Evolutionary conservation across 257 asterid genomes (phyloP).

Genomic region (Solanum arcanum): DNA sequence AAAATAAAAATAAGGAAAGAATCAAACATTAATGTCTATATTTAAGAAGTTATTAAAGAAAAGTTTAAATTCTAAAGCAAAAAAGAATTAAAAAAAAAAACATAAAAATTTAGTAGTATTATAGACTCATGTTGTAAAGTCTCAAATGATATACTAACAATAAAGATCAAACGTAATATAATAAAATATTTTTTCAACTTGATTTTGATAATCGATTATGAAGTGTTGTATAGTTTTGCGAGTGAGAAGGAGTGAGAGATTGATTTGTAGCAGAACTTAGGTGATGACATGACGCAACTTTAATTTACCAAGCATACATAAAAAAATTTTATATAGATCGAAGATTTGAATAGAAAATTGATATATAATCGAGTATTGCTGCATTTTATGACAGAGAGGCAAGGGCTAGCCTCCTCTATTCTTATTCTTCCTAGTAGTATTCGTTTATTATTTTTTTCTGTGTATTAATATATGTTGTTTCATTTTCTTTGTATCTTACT

Average conservation of each 20-base stretch:
- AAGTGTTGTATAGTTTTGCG: neutral
- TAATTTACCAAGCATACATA: neutral
- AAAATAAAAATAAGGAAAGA: neutral
- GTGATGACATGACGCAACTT: neutral
- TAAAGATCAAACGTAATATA: neutral
- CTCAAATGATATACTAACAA: neutral
- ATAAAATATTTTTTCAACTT: neutral
- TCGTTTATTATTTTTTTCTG: neutral
- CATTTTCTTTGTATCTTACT: too few species aligned
- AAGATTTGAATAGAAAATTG: neutral
- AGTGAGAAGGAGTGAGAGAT: neutral
- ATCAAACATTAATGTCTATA: neutral
- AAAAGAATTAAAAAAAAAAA: neutral
- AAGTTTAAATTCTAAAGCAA: neutral
- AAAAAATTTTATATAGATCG: neutral
- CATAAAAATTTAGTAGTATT: neutral
- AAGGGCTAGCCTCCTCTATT: neutral
- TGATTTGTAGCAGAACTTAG: neutral
- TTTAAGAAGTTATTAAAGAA: neutral
- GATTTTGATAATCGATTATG: neutral
- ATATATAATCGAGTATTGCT: neutral
- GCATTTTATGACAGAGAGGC: neutral
- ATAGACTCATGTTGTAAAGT: neutral
- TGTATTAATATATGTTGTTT: too few species aligned
- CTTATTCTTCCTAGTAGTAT: neutral